Evolutionary conservation across 73 alveolate genomes (phyloP), one percentile per base, ranked within the genome.

Genomic region (Paramecium bursaria): DNA sequence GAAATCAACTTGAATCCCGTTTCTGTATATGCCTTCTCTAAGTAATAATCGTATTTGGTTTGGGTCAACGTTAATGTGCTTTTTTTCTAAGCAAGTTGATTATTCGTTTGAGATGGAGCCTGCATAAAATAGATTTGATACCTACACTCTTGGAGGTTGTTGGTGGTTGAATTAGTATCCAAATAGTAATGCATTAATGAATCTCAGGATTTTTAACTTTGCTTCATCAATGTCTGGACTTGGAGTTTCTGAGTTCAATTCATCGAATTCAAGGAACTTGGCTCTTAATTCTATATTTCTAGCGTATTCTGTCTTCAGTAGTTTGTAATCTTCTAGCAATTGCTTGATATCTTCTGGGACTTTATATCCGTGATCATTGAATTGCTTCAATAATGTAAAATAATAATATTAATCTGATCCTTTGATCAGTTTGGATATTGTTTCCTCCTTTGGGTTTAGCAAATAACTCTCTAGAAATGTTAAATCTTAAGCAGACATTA

Each of bases 11-110:
- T 2, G 5, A 57, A 25, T 29, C 76, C 76, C 31, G 26, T 57
- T 0, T 57, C 76, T 25, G 76, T 26, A 30, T 57, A 57, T 26
- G 76, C 76, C 26, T 57, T 29, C 9, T 57, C 39, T 57, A 57
- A 9, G 17, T 57, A 57, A 25, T 57, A 33, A 2, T 57, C 49
- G n/a, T n/a, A n/a, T n/a, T n/a, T n/a, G n/a, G n/a, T n/a, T n/a
- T n/a, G n/a, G n/a, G n/a, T n/a, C n/a, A n/a, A n/a, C n/a, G n/a
- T n/a, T n/a, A 0, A 7, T 14, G 17, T 14, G 10, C 3, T 22
- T 13, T 50, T 15, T 7, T 50, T 14, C 73, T 14, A 13, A 50
- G 9, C 73, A 3, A 0, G 9, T 50, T 14, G 19, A 2, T 14
- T 15, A 2, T 50, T 33, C 25, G 2, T 14, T 33, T 14, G 9